phyloP scores from a whole-genome alignment of 2,329 filamentous ascomycete species.

The Calonectria pteridis region DNA sequence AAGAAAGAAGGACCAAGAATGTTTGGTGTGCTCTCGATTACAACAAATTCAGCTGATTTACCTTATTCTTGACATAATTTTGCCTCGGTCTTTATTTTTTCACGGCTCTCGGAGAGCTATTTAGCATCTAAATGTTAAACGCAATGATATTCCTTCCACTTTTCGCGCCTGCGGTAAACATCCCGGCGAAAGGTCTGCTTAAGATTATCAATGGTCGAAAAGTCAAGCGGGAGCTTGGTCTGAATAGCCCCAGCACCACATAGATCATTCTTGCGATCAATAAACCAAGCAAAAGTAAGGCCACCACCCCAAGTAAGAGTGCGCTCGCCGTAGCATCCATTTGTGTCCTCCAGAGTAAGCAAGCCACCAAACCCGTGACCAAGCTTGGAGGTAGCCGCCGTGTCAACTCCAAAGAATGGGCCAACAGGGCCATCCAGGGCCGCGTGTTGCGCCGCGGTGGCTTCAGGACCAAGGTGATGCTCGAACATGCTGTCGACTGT shows the following conservation, averaged over 20 bases:
- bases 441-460: conserved; percentile 41
- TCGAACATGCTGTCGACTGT: conserved; percentile 60
- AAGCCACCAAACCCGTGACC: conserved; percentile 58
- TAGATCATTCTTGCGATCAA: conserved; percentile 61
- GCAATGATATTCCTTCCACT: conserved; percentile 22
- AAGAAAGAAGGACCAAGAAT: too few relatives aligned
- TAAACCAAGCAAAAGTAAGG: conserved; percentile 60
- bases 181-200: conserved; percentile 58
- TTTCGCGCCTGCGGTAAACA: conserved; percentile 53
- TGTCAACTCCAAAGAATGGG: conserved; percentile 52
- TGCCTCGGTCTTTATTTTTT: too few relatives aligned
- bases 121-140: neutral
- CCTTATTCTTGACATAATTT: too few relatives aligned
- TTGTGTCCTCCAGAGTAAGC: conserved; percentile 54
- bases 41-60: too few relatives aligned
- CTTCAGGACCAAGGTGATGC: conserved; percentile 56
- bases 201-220: conserved; percentile 40
- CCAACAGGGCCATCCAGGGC: conserved; percentile 49
- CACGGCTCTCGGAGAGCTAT: neutral
- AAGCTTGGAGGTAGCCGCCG: conserved; percentile 46
- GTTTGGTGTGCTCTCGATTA: too few relatives aligned
- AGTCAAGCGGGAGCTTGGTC: conserved; percentile 50
- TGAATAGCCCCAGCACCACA: conserved; percentile 58
- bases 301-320: conserved; percentile 62
- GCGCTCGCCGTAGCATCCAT: conserved; percentile 57